Conservation (phyloP, 1,284 basidiomycete species). For the Rugiboletus extremiorientalis region DNA sequence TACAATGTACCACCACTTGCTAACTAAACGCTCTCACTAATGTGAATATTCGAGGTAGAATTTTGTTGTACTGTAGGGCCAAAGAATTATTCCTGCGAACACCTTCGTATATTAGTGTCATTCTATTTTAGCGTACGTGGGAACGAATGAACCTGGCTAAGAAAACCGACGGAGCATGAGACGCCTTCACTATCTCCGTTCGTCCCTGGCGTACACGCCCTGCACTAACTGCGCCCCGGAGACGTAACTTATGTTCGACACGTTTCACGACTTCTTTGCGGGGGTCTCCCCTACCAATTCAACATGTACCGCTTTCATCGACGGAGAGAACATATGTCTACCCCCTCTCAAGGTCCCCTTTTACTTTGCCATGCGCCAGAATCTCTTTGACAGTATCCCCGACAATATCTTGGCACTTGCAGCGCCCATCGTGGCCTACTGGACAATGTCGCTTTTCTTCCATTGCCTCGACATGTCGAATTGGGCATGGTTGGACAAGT, state of each 20-base stretch:
- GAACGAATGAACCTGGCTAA: neutral
- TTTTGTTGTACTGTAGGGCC: slow-evolving; percentile 36
- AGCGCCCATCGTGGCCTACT: slow-evolving; percentile 86
- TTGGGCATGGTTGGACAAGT: slow-evolving; percentile 80
- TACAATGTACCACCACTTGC: slow-evolving; percentile 32
- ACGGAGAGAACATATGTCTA: slow-evolving; percentile 29
- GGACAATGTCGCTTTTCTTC: slow-evolving; percentile 82
- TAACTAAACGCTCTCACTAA: slow-evolving; percentile 35
- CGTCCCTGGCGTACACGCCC: neutral
- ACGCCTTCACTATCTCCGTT: neutral
- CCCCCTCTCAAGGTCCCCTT: slow-evolving; percentile 45
- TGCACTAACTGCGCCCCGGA: neutral
- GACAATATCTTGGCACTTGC: slow-evolving; percentile 78
- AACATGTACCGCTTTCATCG: slow-evolving; percentile 28
- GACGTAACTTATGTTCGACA: slow-evolving; percentile 16
- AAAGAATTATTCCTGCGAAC: slow-evolving; percentile 13
- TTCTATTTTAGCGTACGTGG: slow-evolving; percentile 11
- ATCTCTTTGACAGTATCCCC: slow-evolving; percentile 60
- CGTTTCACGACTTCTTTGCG: slow-evolving; percentile 5
- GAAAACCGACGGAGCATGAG: neutral
- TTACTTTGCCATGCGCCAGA: slow-evolving; percentile 57
- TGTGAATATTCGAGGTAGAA: slow-evolving; percentile 36
- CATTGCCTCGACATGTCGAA: slow-evolving; percentile 75
- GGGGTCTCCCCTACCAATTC: slow-evolving; percentile 17
- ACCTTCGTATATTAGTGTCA: neutral